A percentile compares a stretch with the other conserved stretches of the same genome.
phyloP scores from a whole-genome alignment of 2,329 filamentous ascomycete species.

The Microcyclospora tardicrescens region DNA sequence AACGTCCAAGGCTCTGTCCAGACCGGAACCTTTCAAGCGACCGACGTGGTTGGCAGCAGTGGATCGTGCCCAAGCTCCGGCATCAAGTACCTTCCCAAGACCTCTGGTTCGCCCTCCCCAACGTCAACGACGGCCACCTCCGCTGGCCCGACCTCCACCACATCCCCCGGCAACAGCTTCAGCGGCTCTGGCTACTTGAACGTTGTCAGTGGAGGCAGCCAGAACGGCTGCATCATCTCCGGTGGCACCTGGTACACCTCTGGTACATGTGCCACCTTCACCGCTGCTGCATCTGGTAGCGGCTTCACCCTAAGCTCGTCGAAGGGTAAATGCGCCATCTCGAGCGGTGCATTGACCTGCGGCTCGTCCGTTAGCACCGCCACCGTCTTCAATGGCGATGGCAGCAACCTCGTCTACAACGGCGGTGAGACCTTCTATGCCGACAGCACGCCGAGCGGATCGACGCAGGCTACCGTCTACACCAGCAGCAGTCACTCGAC shows the following conservation, averaged over 20 bases:
- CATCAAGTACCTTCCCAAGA: conserved; percentile 54
- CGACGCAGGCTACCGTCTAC: conserved; percentile 33
- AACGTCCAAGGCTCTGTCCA: conserved; percentile 48
- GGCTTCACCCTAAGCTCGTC: conserved; percentile 46
- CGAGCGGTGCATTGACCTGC: conserved; percentile 42
- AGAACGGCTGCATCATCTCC: conserved; percentile 54
- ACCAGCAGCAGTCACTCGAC: conserved; percentile 19
- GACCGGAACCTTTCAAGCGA: conserved; percentile 46
- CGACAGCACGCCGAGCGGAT: conserved; percentile 29
- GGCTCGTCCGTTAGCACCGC: conserved; percentile 32
- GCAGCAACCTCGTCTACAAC: conserved; percentile 25
- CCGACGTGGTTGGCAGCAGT: conserved; percentile 39
- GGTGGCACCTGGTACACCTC: conserved; percentile 54
- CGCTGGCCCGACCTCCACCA: conserved; percentile 21
- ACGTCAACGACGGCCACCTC: conserved; percentile 21
- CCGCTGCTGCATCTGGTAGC: conserved; percentile 32
- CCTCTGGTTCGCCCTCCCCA: conserved; percentile 15
- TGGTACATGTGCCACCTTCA: conserved; percentile 56
- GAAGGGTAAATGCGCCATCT: conserved; percentile 47
- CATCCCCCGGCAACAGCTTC: conserved; percentile 30
- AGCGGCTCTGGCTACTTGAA: conserved; percentile 49
- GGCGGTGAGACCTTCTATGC: conserved; percentile 32
- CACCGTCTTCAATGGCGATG: conserved; percentile 29
- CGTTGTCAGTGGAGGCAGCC: conserved; percentile 36
- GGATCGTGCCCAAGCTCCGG: conserved; percentile 50